A percentile compares a stretch with the other conserved stretches of the same genome.
Conservation (phyloP, 1,284 basidiomycete genomes). For the Lentinus polychrous region DNA sequence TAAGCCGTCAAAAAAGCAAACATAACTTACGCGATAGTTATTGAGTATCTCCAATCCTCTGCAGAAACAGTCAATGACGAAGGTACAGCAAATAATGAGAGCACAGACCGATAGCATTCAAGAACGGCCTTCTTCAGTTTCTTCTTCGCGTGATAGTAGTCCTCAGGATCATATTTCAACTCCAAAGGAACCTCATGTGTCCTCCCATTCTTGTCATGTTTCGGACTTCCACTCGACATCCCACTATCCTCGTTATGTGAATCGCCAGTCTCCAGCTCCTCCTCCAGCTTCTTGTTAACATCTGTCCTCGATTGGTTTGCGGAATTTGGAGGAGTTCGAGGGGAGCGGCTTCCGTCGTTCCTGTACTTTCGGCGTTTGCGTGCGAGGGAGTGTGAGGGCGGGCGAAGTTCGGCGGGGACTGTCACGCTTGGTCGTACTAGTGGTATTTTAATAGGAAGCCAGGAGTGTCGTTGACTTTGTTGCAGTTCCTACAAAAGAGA, state of each 20-base stretch:
- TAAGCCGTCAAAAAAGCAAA: background rate
- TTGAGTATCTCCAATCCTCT: slow-evolving; percentile 76
- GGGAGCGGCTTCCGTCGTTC: slow-evolving; percentile 4
- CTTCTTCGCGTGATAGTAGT: slow-evolving; percentile 79
- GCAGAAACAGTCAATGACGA: background rate
- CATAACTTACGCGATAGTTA: slow-evolving; percentile 79
- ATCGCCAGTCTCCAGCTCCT: slow-evolving; percentile 6
- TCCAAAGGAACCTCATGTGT: background rate
- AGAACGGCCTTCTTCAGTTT: slow-evolving; percentile 76
- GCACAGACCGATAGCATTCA: slow-evolving; percentile 75
- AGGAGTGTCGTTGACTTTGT: slow-evolving; percentile 3
- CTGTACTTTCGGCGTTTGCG: slow-evolving; percentile 11
- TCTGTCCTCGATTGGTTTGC: background rate
- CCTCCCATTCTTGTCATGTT: background rate
- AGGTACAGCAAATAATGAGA: background rate
- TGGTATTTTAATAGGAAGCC: slow-evolving; percentile 8
- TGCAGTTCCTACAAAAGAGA: slow-evolving; percentile 12
- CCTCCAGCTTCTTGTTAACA: slow-evolving; percentile 8
- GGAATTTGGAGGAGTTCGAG: background rate
- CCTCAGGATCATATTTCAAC: slow-evolving; percentile 52
- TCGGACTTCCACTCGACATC: slow-evolving; percentile 1
- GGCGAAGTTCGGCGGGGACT: background rate
- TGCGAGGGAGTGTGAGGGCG: background rate
- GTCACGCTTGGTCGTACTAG: slow-evolving; percentile 7
- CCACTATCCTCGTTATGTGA: slow-evolving; percentile 1